Evolutionary conservation across 257 asterid species (phyloP).

Genomic region (Verbascum thapsus): DNA sequence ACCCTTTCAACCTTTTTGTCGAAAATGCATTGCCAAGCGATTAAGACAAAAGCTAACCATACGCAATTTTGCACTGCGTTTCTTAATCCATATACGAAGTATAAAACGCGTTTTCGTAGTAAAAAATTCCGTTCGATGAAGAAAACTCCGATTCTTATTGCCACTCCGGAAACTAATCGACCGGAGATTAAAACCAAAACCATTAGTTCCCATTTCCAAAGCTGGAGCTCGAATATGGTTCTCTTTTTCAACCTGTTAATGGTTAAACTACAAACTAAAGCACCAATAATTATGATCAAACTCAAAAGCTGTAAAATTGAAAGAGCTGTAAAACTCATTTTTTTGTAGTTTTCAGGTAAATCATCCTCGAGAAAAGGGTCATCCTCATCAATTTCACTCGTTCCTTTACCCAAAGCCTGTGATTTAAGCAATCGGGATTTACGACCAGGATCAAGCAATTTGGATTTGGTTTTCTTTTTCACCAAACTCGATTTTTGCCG

Average conservation of each 20-base stretch:
- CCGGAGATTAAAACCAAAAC: conserved; percentile 40
- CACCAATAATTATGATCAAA: conserved; percentile 26
- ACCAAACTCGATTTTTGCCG: too few relatives aligned
- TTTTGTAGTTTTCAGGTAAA: conserved; percentile 33
- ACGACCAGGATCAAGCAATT: too few relatives aligned
- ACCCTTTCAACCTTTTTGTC: conserved; percentile 30
- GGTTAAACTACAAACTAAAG: conserved; percentile 27
- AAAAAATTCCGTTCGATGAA: conserved; percentile 37
- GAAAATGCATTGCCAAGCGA: conserved; percentile 35
- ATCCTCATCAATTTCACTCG: conserved; percentile 25
- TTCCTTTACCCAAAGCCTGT: conserved; percentile 1
- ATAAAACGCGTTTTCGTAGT: conserved; percentile 35
- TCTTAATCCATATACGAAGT: conserved; percentile 42
- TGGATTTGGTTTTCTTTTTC: too few relatives aligned
- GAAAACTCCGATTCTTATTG: conserved; percentile 35
- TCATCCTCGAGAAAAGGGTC: conserved; percentile 38
- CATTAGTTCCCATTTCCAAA: conserved; percentile 43
- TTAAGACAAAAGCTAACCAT: conserved; percentile 33
- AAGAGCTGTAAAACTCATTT: conserved; percentile 12
- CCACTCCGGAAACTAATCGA: conserved; percentile 40
- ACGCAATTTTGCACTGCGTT: conserved; percentile 39
- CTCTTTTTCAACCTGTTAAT: conserved; percentile 7
- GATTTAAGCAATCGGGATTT: not conserved
- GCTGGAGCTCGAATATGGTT: conserved; percentile 23
- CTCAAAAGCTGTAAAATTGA: conserved; percentile 30